phyloP scores from a whole-genome alignment of 257 asterid species.

The Misopates orontium region DNA sequence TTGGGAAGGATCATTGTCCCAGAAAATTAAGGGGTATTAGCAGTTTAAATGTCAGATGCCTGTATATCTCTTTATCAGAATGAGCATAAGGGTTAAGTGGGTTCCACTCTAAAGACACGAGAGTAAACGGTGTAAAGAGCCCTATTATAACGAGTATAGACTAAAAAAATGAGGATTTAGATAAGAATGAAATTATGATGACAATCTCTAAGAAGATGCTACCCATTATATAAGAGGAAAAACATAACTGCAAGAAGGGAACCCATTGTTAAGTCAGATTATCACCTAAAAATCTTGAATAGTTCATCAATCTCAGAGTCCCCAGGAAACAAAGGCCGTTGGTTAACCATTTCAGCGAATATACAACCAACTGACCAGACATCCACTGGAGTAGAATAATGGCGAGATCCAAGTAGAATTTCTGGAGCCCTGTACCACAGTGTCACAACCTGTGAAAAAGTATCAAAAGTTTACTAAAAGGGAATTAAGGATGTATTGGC shows the following conservation, averaged over 20 bases:
- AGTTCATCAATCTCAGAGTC: slow-evolving; percentile 97
- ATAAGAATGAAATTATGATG: not conserved
- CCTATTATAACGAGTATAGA: not conserved
- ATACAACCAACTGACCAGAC: slow-evolving; percentile 98
- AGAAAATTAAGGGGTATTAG: not conserved
- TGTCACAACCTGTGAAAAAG: slow-evolving; percentile 77
- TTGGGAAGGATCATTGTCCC: not conserved
- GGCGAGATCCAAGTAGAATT: slow-evolving; percentile 89
- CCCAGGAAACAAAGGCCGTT: slow-evolving; percentile 80
- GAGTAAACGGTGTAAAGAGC: not conserved
- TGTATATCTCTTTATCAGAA: not conserved
- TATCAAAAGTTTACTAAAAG: slow-evolving; percentile 15
- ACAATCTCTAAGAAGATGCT: not conserved
- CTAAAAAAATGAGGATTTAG: slow-evolving; percentile 8
- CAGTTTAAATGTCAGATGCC: too few species aligned
- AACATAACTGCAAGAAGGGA: slow-evolving; percentile 12
- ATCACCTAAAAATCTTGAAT: slow-evolving; percentile 80
- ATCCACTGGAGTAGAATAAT: slow-evolving; percentile 96
- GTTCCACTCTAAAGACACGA: not conserved
- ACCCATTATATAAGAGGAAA: slow-evolving; percentile 2
- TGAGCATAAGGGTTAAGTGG: not conserved
- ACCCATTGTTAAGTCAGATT: slow-evolving; percentile 16
- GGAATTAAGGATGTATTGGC: not conserved
- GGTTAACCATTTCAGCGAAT: slow-evolving; percentile 96
- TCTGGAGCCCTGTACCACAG: slow-evolving; percentile 99